Percentiles rank a stretch among this genome's conserved stretches.
Evolutionary conservation across 495 filamentous ascomycete genomes (phyloP).

Genomic region (Penicillium lagena): DNA sequence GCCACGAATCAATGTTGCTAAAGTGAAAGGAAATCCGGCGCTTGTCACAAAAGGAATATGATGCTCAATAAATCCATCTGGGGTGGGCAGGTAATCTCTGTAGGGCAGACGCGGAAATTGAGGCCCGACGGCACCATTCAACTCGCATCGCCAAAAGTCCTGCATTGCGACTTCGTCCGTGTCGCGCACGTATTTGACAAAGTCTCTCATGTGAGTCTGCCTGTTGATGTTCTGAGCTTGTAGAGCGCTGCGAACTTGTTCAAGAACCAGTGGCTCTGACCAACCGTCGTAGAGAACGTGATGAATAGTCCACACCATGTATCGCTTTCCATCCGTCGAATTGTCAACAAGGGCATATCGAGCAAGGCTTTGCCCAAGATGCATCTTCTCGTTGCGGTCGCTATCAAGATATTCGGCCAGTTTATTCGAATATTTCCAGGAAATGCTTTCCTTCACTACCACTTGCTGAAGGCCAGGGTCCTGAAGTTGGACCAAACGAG

Average conservation of each 20-base stretch:
- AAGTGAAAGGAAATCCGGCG: conserved; percentile 37
- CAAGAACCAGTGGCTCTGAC: conserved; percentile 51
- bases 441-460: conserved; percentile 39
- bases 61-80: conserved; percentile 45
- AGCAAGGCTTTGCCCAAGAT: conserved; percentile 48
- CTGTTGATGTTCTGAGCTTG: conserved; percentile 10
- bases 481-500: conserved; percentile 50
- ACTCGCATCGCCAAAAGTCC: conserved; percentile 38
- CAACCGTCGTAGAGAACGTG: conserved; percentile 67
- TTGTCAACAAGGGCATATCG: conserved; percentile 46
- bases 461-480: conserved; percentile 53
- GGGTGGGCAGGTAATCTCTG: conserved; percentile 46
- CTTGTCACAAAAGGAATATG: conserved; percentile 37
- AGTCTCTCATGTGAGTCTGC: conserved; percentile 31
- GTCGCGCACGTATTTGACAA: conserved; percentile 34
- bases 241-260: conserved; percentile 41
- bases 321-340: conserved; percentile 19
- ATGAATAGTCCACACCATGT: conserved; percentile 59
- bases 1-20: conserved; percentile 53
- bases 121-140: conserved; percentile 45
- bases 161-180: conserved; percentile 28
- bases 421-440: conserved; percentile 33
- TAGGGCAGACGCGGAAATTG: conserved; percentile 54
- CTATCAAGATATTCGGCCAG: conserved; percentile 43
- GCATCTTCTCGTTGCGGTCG: conserved; percentile 42